A percentile compares a stretch with the other conserved stretches of the same genome.
Evolutionary conservation across 2,329 filamentous ascomycete species (phyloP).

Genomic region (Zalaria obscura): DNA sequence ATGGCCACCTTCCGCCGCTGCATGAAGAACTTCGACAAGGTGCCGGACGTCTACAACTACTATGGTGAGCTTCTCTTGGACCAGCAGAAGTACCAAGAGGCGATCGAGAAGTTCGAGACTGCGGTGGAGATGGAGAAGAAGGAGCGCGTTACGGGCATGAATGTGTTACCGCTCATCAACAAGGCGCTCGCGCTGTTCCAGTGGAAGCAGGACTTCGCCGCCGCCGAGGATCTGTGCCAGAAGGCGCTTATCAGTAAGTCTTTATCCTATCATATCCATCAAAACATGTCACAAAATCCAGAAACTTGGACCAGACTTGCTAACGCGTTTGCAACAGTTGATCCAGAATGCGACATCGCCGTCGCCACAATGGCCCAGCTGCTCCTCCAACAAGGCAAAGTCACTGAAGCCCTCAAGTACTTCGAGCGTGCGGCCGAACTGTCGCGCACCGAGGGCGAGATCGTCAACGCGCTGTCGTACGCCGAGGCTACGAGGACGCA

Average conservation of each 20-base stretch:
- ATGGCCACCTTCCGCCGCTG: slow-evolving; percentile 97
- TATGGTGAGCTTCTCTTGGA: slow-evolving; percentile 94
- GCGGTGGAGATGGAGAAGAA: slow-evolving; percentile 98
- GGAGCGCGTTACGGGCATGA: slow-evolving; percentile 88
- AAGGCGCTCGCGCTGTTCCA: slow-evolving; percentile 95
- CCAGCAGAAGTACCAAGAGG: slow-evolving; percentile 89
- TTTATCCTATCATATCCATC: background rate
- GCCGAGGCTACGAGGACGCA: slow-evolving; percentile 94
- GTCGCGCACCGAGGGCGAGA: slow-evolving; percentile 88
- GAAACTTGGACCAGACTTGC: slow-evolving; percentile 7
- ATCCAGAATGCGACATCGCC: slow-evolving; percentile 96
- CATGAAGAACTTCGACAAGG: slow-evolving; percentile 96
- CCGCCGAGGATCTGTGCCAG: slow-evolving; percentile 91
- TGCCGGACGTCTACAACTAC: slow-evolving; percentile 98
- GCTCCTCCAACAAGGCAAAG: slow-evolving; percentile 93
- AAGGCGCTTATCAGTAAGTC: slow-evolving; percentile 89
- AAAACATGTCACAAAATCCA: background rate
- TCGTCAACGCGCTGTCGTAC: slow-evolving; percentile 91
- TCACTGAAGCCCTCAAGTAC: slow-evolving; percentile 86
- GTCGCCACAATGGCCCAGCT: slow-evolving; percentile 98
- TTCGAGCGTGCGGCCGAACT: slow-evolving; percentile 94
- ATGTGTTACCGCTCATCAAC: slow-evolving; percentile 94
- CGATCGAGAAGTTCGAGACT: slow-evolving; percentile 94
- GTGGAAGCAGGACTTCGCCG: slow-evolving; percentile 91
- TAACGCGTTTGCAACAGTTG: slow-evolving; percentile 47